Percentiles rank a stretch among this genome's conserved stretches.
phyloP scores from a whole-genome alignment of 257 asterid genomes.

The Hygrophila difformis region DNA sequence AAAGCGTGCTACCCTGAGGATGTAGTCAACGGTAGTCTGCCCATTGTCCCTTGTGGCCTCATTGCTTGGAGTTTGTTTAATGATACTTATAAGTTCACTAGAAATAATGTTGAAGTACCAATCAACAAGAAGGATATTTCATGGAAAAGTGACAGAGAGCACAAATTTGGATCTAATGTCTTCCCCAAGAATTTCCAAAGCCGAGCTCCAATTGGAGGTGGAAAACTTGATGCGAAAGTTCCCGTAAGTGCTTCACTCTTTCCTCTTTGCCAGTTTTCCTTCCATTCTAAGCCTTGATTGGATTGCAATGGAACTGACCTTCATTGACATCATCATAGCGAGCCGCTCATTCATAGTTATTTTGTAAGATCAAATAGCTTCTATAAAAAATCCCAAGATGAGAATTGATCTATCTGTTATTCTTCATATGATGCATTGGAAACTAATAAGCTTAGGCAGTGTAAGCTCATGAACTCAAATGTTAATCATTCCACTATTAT shows the following conservation, averaged over 20 bases:
- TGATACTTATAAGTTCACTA: constrained; percentile 57
- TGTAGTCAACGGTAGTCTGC: constrained; percentile 2
- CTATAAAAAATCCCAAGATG: no score
- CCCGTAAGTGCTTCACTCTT: constrained; percentile 46
- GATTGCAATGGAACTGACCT: background rate
- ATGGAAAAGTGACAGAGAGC: constrained; percentile 60
- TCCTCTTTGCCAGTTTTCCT: background rate
- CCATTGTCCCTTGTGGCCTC: constrained; percentile 89
- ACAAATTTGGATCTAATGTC: constrained; percentile 57
- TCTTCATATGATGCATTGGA: no score
- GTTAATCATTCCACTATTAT: no score
- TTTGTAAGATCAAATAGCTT: background rate
- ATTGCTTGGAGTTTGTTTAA: constrained; percentile 96
- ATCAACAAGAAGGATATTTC: constrained; percentile 67
- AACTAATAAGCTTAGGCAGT: no score
- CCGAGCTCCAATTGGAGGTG: constrained; percentile 62
- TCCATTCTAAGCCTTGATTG: background rate
- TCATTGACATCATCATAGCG: background rate
- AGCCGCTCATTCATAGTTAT: background rate
- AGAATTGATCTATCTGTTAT: no score
- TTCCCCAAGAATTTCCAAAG: constrained; percentile 73
- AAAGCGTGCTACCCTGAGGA: constrained; percentile 62
- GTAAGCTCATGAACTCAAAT: no score
- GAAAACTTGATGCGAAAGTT: constrained; percentile 36
- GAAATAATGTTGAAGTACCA: constrained; percentile 24